Evolutionary conservation across 345 rosid species (phyloP), one percentile per base, ranked within the genome.

Genomic region (Brassica rapa): DNA sequence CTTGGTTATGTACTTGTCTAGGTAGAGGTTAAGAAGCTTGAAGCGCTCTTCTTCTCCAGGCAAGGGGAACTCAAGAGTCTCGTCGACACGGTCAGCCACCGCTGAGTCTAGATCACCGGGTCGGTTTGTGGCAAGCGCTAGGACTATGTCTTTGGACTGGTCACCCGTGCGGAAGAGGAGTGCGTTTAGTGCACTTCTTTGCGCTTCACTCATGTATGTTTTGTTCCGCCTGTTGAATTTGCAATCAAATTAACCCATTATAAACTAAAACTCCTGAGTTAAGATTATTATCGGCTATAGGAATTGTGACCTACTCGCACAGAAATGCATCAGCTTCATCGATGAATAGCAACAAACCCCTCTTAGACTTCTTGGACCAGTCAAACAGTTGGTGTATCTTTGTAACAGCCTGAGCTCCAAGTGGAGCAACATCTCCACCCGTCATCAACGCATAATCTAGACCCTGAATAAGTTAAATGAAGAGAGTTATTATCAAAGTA

Each of bases 321-420:
- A 95, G 81, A 87, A 93, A 95, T 24, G 98, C 99, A 88, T 95
- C 99, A 19, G 99, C 99, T 87, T 95, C 98, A 71, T 95, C 99
- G 41, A 95, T 93, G 84, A 93, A 95, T 72, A 95, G 88, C 85
- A 93, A 73, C 73, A 93, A 83, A 41, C 99, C 99, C 78, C 91
- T 87, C 62, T 80, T 84, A 14, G 99, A 93, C 82, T 95, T 95
- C 88, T 90, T 93, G 77, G 94, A 83, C 99, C 98, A 95, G 83
- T 95, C 97, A 72, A 95, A 95, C 72, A 93, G 78, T 82, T 93
- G 98, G 82, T 95, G 98, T 82, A 93, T 95, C 88, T 95, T 95
- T 2, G 98, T 95, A 82, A 93, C 99, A 62, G 99, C 99, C 85
- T 95, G 98, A 59, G 99, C 82, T 80, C 98, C 99, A 75, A 95